Evolutionary conservation across 163 green algal genomes (phyloP).

Genomic region (Chlorella variabilis): DNA sequence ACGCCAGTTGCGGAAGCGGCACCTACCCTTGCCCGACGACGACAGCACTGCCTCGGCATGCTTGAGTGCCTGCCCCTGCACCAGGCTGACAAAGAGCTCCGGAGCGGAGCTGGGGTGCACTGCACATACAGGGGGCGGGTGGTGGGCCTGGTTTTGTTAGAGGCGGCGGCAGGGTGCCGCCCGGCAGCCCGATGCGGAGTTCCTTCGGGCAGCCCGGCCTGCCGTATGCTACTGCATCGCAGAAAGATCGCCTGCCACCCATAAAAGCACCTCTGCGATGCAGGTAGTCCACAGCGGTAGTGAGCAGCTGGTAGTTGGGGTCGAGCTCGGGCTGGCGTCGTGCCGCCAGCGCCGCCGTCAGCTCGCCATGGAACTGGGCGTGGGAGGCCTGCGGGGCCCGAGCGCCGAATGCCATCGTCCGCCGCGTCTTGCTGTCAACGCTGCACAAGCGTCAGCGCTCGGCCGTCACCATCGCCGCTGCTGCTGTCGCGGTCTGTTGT

Average conservation of each 20-base stretch:
- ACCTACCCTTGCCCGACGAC: slow-evolving; percentile 6
- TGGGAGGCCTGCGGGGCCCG: background rate
- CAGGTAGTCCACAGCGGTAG: slow-evolving; percentile 39
- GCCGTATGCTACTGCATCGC: too few species aligned
- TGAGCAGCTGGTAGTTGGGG: slow-evolving; percentile 37
- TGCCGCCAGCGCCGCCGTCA: slow-evolving; percentile 21
- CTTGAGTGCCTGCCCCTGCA: background rate
- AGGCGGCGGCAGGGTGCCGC: too few species aligned
- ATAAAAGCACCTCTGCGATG: slow-evolving; percentile 28
- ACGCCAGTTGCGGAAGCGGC: background rate
- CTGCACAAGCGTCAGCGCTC: too few species aligned
- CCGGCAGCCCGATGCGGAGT: too few species aligned
- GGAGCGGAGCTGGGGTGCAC: slow-evolving; percentile 36
- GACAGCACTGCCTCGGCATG: slow-evolving; percentile 9
- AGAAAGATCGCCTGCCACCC: too few species aligned
- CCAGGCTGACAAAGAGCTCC: slow-evolving; percentile 53
- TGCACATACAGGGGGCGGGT: slow-evolving; percentile 20
- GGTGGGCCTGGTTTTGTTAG: background rate
- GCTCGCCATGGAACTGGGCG: slow-evolving; percentile 19
- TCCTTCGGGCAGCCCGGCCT: too few species aligned
- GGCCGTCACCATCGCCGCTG: background rate
- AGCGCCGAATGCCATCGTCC: background rate
- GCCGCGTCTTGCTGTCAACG: background rate
- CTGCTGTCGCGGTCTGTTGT: too few species aligned
- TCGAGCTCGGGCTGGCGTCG: slow-evolving; percentile 12